phyloP scores from a whole-genome alignment of 1,139 yeast genomes.

The Diutina sp. region DNA sequence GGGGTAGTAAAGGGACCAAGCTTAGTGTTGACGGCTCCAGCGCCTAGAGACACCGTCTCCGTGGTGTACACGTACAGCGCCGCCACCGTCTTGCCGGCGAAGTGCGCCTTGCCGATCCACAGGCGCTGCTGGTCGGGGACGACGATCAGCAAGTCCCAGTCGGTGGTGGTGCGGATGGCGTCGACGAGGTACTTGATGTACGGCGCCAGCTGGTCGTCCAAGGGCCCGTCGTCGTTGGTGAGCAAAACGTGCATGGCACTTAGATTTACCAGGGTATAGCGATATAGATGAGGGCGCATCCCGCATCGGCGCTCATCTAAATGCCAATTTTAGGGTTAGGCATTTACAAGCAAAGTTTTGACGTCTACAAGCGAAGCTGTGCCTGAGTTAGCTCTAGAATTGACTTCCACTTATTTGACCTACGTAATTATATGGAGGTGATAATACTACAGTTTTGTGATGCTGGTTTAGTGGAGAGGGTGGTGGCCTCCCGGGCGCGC shows the following conservation, averaged over 20 bases:
- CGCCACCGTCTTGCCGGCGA: constrained; percentile 69
- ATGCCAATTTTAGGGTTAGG: no score
- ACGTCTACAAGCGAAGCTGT: no score
- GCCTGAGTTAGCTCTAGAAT: no score
- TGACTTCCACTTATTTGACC: no score
- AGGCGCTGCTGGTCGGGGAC: constrained; percentile 69
- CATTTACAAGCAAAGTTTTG: no score
- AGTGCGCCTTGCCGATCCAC: constrained; percentile 97
- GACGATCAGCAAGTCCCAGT: constrained; percentile 79
- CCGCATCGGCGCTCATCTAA: no score
- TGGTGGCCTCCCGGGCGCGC: background rate
- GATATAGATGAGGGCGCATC: no score
- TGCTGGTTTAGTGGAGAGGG: no score
- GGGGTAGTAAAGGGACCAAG: constrained; percentile 59
- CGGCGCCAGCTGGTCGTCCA: constrained; percentile 70
- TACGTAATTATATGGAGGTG: no score
- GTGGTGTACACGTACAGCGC: constrained; percentile 55
- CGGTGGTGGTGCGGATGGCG: constrained; percentile 48
- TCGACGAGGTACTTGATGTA: constrained; percentile 74
- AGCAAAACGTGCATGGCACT: constrained; percentile 31
- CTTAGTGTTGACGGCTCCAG: constrained; percentile 27
- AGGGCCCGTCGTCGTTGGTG: constrained; percentile 95
- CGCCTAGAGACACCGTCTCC: constrained; percentile 16
- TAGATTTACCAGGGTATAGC: no score
- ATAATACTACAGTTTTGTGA: no score